Evolutionary conservation across 2,329 filamentous ascomycete genomes (phyloP).

Genomic region (Paracoccidioides lutzii): DNA sequence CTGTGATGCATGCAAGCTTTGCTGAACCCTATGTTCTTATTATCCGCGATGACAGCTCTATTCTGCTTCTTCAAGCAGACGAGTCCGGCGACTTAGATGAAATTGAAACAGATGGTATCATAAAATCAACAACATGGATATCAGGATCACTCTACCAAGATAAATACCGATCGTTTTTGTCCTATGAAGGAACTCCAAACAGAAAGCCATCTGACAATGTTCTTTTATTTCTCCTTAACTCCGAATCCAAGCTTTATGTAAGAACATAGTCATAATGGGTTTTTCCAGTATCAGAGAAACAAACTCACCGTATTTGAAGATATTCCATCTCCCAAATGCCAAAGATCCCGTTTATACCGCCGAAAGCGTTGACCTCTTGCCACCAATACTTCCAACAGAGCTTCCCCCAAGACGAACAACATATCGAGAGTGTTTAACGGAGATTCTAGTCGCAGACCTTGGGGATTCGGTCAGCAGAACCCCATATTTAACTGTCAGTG

Average conservation of each 20-base stretch:
- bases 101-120: constrained; percentile 49
- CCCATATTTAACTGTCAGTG: constrained; percentile 68
- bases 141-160: constrained; percentile 77
- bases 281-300: background rate
- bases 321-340: constrained; percentile 65
- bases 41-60: constrained; percentile 68
- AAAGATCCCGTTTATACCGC: constrained; percentile 58
- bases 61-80: constrained; percentile 67
- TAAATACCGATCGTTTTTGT: constrained; percentile 42
- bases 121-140: constrained; percentile 58
- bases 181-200: constrained; percentile 13
- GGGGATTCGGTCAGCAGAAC: constrained; percentile 58
- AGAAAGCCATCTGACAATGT: constrained; percentile 36
- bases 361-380: constrained; percentile 65
- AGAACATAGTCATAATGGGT: constrained; percentile 23
- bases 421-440: constrained; percentile 58
- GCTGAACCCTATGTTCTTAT: constrained; percentile 76
- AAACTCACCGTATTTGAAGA: constrained; percentile 32
- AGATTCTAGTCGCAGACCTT: constrained; percentile 73
- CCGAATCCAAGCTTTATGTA: constrained; percentile 62
- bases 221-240: constrained; percentile 64
- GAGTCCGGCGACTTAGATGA: constrained; percentile 76
- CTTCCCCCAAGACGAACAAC: constrained; percentile 57
- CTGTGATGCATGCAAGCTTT: constrained; percentile 69
- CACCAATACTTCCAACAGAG: constrained; percentile 60